Percentiles rank a stretch among this genome's conserved stretches.
Evolutionary conservation across 192 early-diverging fungal genomes (phyloP).

Genomic region (Globomyces pollinis-pini): DNA sequence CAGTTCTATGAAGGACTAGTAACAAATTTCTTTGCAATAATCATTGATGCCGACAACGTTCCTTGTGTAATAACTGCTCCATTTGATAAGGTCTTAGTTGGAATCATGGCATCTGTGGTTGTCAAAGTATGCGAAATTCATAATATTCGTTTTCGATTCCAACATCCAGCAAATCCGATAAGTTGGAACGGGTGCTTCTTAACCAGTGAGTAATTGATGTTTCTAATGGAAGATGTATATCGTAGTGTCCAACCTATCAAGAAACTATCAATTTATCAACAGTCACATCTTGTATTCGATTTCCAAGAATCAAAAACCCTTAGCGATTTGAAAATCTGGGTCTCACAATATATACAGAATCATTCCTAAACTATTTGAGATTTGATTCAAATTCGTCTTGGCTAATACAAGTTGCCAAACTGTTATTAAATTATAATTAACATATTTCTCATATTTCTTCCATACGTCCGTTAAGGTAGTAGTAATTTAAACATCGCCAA

Average conservation of each 20-base stretch:
- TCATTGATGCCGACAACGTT: not conserved
- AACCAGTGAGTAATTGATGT: not conserved
- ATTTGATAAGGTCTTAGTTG: not conserved
- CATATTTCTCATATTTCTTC: too few relatives aligned
- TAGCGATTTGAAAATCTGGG: too few relatives aligned
- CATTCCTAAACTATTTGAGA: too few relatives aligned
- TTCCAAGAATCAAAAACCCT: too few relatives aligned
- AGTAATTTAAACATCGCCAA: too few relatives aligned
- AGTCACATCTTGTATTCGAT: too few relatives aligned
- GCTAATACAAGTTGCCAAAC: too few relatives aligned
- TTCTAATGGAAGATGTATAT: not conserved
- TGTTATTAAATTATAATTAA: too few relatives aligned
- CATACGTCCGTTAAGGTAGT: too few relatives aligned
- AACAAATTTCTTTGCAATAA: not conserved
- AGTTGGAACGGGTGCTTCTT: constrained; percentile 6
- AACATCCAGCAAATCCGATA: not conserved
- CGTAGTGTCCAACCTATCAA: not conserved
- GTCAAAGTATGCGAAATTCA: not conserved
- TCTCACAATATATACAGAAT: too few relatives aligned
- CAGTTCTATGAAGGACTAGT: constrained; percentile 7
- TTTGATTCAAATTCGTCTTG: too few relatives aligned
- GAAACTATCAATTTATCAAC: not conserved
- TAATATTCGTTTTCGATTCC: not conserved
- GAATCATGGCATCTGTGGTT: not conserved
- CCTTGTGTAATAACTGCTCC: not conserved